Evolutionary conservation across 73 alveolate genomes (phyloP), one percentile per base, ranked within the genome.

Genomic region (Paraurostyla sp.): DNA sequence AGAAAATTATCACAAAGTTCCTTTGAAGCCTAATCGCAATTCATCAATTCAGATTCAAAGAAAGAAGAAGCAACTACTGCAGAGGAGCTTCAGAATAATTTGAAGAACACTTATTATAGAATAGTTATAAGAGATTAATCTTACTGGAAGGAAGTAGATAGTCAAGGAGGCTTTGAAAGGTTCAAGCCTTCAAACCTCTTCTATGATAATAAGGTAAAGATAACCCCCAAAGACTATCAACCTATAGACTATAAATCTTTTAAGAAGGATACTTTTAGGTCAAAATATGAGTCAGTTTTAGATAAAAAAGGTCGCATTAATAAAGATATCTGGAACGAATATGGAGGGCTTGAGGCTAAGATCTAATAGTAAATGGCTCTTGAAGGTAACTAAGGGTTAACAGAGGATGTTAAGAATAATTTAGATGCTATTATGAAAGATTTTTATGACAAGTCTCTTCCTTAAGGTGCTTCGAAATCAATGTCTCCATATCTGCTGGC

Each of bases 401-500:
- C 48, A 46, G 22, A 40, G 7, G 43, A 18, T 3, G 56, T 73
- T 45, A 49, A 73, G 49, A 46, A 73, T 18, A 48, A 73, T 23
- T 3, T 73, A 22, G 71, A 73, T 73, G 87, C 11, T 11, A 45
- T 48, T 0, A 18, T 45, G 87, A 45, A 73, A 73, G 76, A 50
- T 23, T 78, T 51, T 49, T 4, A 25, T 52, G 6, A 4, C 4
- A 50, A 45, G 32, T 22, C 33, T 0, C 4, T 36, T 23, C 89
- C 89, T 3, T 52, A 78, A 54, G 89, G 89, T 3, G 89, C 89
- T 3, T 78, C 89, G 13, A 78, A 78, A 36, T 52, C 80, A 20
- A 78, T 78, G 89, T 51, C 80, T 13, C 89, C 89, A 2, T 78
- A 78, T 78, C 42, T 78, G 3, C 29, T 78, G 16, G 89, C 89